Conservation (phyloP, 2,329 filamentous ascomycete species). For the Neonectria magnoliae region DNA sequence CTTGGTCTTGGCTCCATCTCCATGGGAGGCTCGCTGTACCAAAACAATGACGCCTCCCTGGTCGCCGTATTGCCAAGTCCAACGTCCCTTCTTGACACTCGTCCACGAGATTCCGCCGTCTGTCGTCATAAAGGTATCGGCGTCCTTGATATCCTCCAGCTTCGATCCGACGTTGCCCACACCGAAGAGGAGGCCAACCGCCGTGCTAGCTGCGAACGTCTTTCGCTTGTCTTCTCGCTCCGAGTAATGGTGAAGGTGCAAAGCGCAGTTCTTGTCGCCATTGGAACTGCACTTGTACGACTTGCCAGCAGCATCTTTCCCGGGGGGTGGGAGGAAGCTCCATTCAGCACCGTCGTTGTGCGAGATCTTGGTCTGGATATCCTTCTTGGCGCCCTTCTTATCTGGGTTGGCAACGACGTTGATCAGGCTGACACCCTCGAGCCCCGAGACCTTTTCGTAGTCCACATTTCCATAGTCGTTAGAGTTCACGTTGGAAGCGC, state of each 20-base stretch:
- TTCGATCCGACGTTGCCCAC: slow-evolving; percentile 86
- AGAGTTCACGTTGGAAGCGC: slow-evolving; percentile 82
- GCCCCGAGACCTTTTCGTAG: slow-evolving; percentile 92
- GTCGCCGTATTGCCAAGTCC: slow-evolving; percentile 95
- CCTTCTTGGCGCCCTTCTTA: slow-evolving; percentile 81
- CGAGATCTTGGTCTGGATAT: slow-evolving; percentile 88
- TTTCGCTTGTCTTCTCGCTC: slow-evolving; percentile 84
- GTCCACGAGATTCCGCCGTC: slow-evolving; percentile 94
- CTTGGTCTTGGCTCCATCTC: slow-evolving; percentile 74
- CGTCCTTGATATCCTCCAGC: slow-evolving; percentile 74
- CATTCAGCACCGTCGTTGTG: slow-evolving; percentile 96
- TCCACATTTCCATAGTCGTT: slow-evolving; percentile 84
- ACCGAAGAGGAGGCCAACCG: slow-evolving; percentile 90
- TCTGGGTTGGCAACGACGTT: slow-evolving; percentile 84
- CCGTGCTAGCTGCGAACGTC: slow-evolving; percentile 88
- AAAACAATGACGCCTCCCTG: slow-evolving; percentile 93
- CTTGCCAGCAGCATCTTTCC: slow-evolving; percentile 76
- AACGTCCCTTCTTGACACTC: slow-evolving; percentile 84
- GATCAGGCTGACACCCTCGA: slow-evolving; percentile 89
- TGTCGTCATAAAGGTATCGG: slow-evolving; percentile 88
- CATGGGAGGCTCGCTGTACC: slow-evolving; percentile 75
- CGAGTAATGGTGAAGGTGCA: slow-evolving; percentile 96
- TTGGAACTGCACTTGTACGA: slow-evolving; percentile 71
- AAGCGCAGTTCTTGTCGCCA: slow-evolving; percentile 75
- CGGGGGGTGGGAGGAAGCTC: slow-evolving; percentile 78